phyloP scores from a whole-genome alignment of 495 filamentous ascomycete genomes.

The Aspergillus indologenus region DNA sequence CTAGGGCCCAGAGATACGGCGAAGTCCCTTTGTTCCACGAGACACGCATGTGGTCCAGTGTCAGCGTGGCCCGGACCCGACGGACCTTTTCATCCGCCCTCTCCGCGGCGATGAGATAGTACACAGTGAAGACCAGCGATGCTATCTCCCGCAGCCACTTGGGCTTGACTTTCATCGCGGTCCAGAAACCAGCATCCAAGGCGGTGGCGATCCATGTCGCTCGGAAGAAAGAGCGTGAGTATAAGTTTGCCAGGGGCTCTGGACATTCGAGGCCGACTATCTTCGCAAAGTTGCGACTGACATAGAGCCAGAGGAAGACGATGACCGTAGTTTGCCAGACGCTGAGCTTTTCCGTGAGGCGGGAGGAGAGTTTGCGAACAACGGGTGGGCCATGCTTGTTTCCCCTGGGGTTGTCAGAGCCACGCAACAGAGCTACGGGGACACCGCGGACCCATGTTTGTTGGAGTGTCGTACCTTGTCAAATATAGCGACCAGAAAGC shows the following conservation, averaged over 20 bases:
- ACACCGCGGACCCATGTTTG: not conserved
- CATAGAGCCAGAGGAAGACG: constrained; percentile 87
- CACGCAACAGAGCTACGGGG: not conserved
- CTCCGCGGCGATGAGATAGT: constrained; percentile 91
- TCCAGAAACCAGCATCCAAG: constrained; percentile 96
- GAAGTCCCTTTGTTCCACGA: constrained; percentile 94
- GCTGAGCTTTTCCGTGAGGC: constrained; percentile 67
- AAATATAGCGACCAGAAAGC: constrained; percentile 89
- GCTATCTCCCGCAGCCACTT: constrained; percentile 81
- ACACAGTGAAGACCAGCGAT: constrained; percentile 76
- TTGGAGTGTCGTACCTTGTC: constrained; percentile 50
- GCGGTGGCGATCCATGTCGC: constrained; percentile 97
- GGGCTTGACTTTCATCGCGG: constrained; percentile 83
- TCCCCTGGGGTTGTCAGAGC: constrained; percentile 53
- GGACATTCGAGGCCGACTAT: constrained; percentile 88
- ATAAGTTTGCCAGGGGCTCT: constrained; percentile 91
- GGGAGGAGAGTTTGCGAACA: constrained; percentile 66
- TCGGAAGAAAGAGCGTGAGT: constrained; percentile 90
- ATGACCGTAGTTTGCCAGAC: constrained; percentile 86
- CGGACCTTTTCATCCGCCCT: constrained; percentile 97
- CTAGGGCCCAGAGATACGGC: constrained; percentile 71
- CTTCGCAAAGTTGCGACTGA: constrained; percentile 87
- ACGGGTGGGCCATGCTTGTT: constrained; percentile 83
- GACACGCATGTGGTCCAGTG: constrained; percentile 85
- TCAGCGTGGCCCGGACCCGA: constrained; percentile 79